A percentile compares a stretch with the other conserved stretches of the same genome.
Conservation (phyloP, 768 basidiomycete species). For the Leccinum barrowsii region DNA sequence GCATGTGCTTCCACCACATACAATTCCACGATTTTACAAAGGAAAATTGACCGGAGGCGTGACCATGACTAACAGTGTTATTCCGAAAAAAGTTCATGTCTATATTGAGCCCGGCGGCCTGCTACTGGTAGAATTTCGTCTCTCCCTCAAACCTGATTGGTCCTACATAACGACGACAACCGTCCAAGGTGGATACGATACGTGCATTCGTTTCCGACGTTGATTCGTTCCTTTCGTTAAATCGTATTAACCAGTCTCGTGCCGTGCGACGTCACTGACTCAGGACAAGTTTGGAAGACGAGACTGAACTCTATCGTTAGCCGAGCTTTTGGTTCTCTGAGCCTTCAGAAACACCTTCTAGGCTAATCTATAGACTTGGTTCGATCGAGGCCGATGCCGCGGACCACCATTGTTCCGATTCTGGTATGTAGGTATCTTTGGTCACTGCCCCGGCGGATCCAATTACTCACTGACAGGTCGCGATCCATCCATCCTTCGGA, state of each 20-base stretch:
- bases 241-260: neutral
- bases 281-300: neutral
- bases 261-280: neutral
- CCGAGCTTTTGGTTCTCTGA: neutral
- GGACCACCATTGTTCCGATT: neutral
- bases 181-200: neutral
- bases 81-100: neutral
- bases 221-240: neutral
- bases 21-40: neutral
- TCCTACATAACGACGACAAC: neutral
- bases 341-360: neutral
- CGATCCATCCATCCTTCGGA: neutral
- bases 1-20: neutral
- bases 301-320: neutral
- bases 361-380: neutral
- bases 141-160: neutral
- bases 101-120: neutral
- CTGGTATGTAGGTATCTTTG: neutral
- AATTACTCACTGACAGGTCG: neutral
- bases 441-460: neutral
- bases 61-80: neutral
- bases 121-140: neutral
- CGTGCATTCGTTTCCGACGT: neutral
- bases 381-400: neutral
- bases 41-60: neutral